A percentile compares a stretch with the other conserved stretches of the same genome.
These are phyloP conservation scores for Saksenaea vasiformis DNA, from an alignment of 371 early-diverging fungal species.

Conservation along the genomic window DNA sequence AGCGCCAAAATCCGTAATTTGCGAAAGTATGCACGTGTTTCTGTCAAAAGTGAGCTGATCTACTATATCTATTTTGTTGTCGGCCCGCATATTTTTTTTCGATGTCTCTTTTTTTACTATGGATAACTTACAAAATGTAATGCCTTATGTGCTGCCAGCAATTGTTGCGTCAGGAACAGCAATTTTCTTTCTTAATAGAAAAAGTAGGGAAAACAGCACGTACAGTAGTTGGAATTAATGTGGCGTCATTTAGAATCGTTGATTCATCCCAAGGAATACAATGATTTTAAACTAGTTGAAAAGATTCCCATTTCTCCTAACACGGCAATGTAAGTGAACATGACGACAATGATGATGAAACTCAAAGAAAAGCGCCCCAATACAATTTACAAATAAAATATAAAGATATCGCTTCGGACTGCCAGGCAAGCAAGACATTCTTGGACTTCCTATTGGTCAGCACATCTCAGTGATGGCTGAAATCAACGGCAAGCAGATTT, in stretches of 20 bases:
- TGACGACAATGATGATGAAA: background rate
- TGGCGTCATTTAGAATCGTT: conserved; percentile 17
- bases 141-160: conserved; percentile 47
- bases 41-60: conserved; percentile 3
- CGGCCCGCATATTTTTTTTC: conserved; percentile 1
- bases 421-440: conserved; percentile 54
- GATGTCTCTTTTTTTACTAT: conserved; percentile 19
- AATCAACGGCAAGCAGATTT: conserved; percentile 77
- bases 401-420: conserved; percentile 74
- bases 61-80: background rate
- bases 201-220: conserved; percentile 19
- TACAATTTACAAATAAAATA: background rate
- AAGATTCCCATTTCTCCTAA: background rate
- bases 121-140: conserved; percentile 37
- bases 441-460: conserved; percentile 89
- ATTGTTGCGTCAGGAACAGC: conserved; percentile 46
- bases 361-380: background rate
- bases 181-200: conserved; percentile 39
- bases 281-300: background rate
- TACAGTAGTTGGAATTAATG: background rate
- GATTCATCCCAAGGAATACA: background rate
- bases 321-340: background rate
- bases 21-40: background rate
- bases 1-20: background rate
- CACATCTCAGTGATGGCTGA: conserved; percentile 83